Evolutionary conservation across 176 grass and related monocot genomes (phyloP), one percentile per base, ranked within the genome.

Genomic region (Alloteropsis semialata): DNA sequence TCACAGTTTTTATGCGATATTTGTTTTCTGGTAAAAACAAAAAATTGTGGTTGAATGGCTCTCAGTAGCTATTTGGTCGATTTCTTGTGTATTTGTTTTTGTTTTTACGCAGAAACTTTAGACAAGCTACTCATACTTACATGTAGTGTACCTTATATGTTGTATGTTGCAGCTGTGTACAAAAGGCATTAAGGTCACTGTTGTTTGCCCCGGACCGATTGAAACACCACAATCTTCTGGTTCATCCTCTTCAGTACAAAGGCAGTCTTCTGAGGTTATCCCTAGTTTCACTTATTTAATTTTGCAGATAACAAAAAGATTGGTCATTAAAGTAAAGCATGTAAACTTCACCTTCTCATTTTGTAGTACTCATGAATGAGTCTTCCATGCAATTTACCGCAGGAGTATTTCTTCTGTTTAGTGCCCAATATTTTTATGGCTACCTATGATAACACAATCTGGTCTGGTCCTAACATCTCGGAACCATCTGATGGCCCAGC

Each of bases 161-260:
- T 78, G 30, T 84, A 65, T 90, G 65, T 55, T 88, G 53, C 84
- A 98, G 96, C 50, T 98, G 81, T 95, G 91, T 82, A 84, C 92
- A 14, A 95, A 99, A 84, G 96, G 96, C 61, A 96, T 99, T 70
- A 86, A 85, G 64, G 89, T 99, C 39, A 99, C 96, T 77, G 38
- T 99, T 92, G 82, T 99, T 73, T 99, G 96, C 54, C 96, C 93
- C 24, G 96, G 96, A 39, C 96, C 91, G 10, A 95, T 98, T 57
- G 84, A 90, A 88, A 93, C 96, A 81, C 85, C 85, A 82, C 79
- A 84, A 75, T 43, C 85, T 87, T 78, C 81, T 75, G 84, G 68
- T 78, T 34, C 51, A 83, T 41, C 72, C 69, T 87, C 89, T 89
- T 78, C 76, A 29, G 75, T 56, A 58, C 84, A 94, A 91, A 72